phyloP scores from a whole-genome alignment of 2,329 filamentous ascomycete species.

The Aspergillaceae sp. region DNA sequence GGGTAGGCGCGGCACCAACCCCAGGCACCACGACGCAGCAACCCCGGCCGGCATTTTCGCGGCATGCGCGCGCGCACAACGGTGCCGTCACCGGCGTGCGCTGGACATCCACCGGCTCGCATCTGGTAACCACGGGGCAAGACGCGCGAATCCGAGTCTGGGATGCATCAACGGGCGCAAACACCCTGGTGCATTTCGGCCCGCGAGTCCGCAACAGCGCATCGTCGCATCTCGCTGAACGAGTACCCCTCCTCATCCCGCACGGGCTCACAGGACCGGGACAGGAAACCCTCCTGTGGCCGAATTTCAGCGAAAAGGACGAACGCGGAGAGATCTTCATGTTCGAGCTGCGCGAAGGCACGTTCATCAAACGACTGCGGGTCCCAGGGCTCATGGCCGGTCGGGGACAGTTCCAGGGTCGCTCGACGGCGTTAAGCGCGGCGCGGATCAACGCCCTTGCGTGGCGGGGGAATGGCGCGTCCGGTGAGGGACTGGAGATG shows the following conservation, averaged over 20 bases:
- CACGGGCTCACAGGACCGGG: constrained; percentile 47
- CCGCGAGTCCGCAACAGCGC: constrained; percentile 65
- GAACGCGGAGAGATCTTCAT: constrained; percentile 62
- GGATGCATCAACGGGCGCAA: constrained; percentile 70
- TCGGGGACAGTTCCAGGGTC: constrained; percentile 27
- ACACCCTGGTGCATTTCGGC: constrained; percentile 82
- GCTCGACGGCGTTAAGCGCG: constrained; percentile 40
- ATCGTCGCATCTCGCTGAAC: constrained; percentile 50
- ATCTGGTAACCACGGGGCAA: constrained; percentile 71
- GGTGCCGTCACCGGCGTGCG: constrained; percentile 76
- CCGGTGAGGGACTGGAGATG: constrained; percentile 54
- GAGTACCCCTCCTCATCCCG: constrained; percentile 57
- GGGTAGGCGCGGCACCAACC: constrained; percentile 52
- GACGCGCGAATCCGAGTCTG: constrained; percentile 81
- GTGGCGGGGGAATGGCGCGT: constrained; percentile 59
- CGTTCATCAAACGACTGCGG: constrained; percentile 60
- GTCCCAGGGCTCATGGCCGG: constrained; percentile 48
- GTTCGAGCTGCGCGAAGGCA: constrained; percentile 71
- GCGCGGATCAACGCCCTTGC: constrained; percentile 66
- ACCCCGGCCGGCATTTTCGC: constrained; percentile 36
- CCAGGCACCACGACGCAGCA: constrained; percentile 19
- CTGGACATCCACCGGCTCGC: constrained; percentile 72
- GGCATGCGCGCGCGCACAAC: constrained; percentile 57
- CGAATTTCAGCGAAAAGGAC: constrained; percentile 63
- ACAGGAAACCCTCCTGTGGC: constrained; percentile 66